Evolutionary conservation across 2,329 filamentous ascomycete species (phyloP).

Genomic region (Stagonosporopsis vannaccii): DNA sequence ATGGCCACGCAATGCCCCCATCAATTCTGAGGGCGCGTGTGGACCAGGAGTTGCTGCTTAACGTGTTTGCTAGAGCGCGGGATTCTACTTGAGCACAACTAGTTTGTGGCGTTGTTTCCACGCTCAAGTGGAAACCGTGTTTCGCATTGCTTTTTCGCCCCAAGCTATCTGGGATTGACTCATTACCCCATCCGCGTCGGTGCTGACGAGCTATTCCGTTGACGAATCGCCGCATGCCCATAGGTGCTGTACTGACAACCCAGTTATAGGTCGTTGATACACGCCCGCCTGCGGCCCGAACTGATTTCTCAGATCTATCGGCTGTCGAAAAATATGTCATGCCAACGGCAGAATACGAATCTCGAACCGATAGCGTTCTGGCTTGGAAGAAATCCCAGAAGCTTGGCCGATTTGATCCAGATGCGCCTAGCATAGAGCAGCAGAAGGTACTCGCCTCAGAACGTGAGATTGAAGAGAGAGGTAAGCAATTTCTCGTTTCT

Average conservation of each 20-base stretch:
- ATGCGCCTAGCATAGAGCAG: constrained; percentile 75
- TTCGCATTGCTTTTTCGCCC: constrained; percentile 4
- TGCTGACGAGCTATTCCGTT: neutral
- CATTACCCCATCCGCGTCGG: neutral
- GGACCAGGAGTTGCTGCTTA: neutral
- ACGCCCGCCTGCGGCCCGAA: constrained; percentile 75
- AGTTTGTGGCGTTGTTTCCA: neutral
- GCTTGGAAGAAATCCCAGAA: constrained; percentile 96
- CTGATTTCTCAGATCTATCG: constrained; percentile 82
- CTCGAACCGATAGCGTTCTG: constrained; percentile 84
- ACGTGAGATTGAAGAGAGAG: constrained; percentile 73
- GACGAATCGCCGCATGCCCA: constrained; percentile 22
- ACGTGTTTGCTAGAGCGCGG: neutral
- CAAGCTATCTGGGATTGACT: neutral
- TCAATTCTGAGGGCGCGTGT: constrained; percentile 1
- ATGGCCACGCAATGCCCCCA: constrained; percentile 34
- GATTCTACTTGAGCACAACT: neutral
- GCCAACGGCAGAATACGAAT: constrained; percentile 84
- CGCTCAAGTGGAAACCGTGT: neutral
- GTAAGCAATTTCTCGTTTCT: constrained; percentile 53
- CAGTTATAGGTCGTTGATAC: constrained; percentile 74
- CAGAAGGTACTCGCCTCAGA: constrained; percentile 73
- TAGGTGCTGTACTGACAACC: constrained; percentile 32
- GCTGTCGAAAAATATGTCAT: constrained; percentile 89
- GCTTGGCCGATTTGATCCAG: constrained; percentile 93